Evolutionary conservation across 2,329 filamentous ascomycete species (phyloP), one percentile per base, ranked within the genome.

Genomic region (Cercospora beticola): DNA sequence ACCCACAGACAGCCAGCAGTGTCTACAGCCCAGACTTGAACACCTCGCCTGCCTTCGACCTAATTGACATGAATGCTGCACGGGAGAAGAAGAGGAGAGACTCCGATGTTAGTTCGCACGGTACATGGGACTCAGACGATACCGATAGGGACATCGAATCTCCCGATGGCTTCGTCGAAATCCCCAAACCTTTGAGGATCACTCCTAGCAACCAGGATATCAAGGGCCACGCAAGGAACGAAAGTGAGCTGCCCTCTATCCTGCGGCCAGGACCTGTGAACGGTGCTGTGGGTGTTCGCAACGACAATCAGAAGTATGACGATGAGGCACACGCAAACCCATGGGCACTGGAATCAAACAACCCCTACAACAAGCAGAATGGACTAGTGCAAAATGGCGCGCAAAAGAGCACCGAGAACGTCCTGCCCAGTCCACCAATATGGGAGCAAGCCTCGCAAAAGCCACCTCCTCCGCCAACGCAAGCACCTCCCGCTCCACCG

Each of bases 21-120:
- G 71, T 77, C 40, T 76, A 81, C 70, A 77, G 78, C n/a, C 76
- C 77, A 5, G 76, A 79, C 66, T 73, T 79, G 60, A 69, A 68
- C 36, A 74, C 66, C 10, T 79, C 78, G 9, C 80, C 81, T 7
- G 80, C 81, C 6, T 82, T 82, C 71, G 77, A 79, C 62, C 74
- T 82, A 66, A 80, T 80, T n/a, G 76, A 72, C 43, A 76, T 76
- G 71, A 64, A 76, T 28, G 71, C 79, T 46, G 74, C 74, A 9
- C 70, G 69, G 9, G 64, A 72, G 23, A 70, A 70, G 58, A 71
- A 68, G 43, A 57, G 76, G 40, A 68, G 76, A 66, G 81, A 82
- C 67, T 79, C 77, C 31, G 77, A 78, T 49, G 73, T 76, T 30
- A 77, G 74, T 36, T 79, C 77, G 61, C 74, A 78, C 65, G 76